Base-by-base conservation (phyloP, 345 rosid genomes). In the Kernera saxatilis region DNA sequence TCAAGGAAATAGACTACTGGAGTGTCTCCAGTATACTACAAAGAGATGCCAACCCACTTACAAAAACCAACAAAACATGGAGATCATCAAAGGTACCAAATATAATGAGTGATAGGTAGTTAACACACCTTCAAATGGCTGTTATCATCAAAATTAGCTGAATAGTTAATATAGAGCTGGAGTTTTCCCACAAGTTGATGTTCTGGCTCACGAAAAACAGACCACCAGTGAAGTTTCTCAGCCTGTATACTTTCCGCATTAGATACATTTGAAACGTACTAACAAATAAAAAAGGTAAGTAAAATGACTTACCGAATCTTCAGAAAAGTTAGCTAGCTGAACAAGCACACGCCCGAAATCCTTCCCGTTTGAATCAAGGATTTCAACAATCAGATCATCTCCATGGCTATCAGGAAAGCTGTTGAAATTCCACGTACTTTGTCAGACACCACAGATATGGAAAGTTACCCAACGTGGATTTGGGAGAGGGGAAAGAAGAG, bases 321-420 rank as follows among this genome's bases (percentile, higher is more conserved):
- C 97, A 27, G 88, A 81, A 75, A 91, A 61, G 59, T 79, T 77
- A 39, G 97, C 98, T 73, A 91, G 84, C 78, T 93, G 98, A 59
- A 83, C 94, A 79, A 88, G 84, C 69, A 87, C 97, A 62, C 98
- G 97, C 54, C 98, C 98, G 81, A 70, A 87, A 66, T 84, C 79
- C 65, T 85, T 87, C 77, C 97, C 97, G 68, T 80, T 91, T 48
- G 96, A 88, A 65, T 91, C 98, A 46, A 78, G 90, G 76, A 94
- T 83, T 81, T 91, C 99, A 73, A 89, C 85, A 75, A 89, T 85
- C 56, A 94, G 79, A 84, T 94, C 99, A 78, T 94, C 99, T 72
- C 95, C 99, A 39, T 80, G 82, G 66, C 91, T 81, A 76, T 94
- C 99, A 50, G 99, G 99, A 79, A 94, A 94, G 85, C 99, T 94